These are phyloP conservation scores for Linnemannia elongata DNA, from an alignment of 192 early-diverging fungal species.

Conservation along the genomic window DNA sequence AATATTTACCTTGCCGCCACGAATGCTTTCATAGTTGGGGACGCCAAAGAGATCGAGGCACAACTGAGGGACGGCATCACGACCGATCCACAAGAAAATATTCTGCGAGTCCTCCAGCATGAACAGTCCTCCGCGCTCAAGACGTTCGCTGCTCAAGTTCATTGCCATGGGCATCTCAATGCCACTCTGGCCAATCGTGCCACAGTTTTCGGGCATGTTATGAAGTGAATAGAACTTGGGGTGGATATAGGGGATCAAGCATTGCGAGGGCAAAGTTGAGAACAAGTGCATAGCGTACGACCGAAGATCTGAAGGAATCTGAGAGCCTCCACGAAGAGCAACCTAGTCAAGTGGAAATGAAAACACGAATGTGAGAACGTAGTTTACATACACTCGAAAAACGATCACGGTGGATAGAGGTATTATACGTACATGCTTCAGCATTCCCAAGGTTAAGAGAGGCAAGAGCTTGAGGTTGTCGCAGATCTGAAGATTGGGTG, in stretches of 20 bases:
- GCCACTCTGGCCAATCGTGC: slow-evolving; percentile 66
- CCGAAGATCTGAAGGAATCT: slow-evolving; percentile 81
- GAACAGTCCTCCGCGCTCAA: slow-evolving; percentile 86
- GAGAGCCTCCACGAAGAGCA: slow-evolving; percentile 70
- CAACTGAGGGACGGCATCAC: slow-evolving; percentile 77
- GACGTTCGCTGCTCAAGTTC: slow-evolving; percentile 84
- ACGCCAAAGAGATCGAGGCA: slow-evolving; percentile 81
- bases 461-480: slow-evolving; percentile 91
- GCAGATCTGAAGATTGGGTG: slow-evolving; percentile 82
- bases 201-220: slow-evolving; percentile 71
- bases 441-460: slow-evolving; percentile 77
- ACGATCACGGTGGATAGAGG: neutral
- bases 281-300: slow-evolving; percentile 81
- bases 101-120: slow-evolving; percentile 85
- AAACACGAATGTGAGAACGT: neutral
- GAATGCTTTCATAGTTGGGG: slow-evolving; percentile 80
- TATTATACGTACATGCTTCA: slow-evolving; percentile 81
- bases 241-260: slow-evolving; percentile 75
- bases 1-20: slow-evolving; percentile 76
- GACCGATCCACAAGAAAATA: slow-evolving; percentile 89
- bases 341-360: slow-evolving; percentile 27
- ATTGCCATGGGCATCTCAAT: slow-evolving; percentile 80
- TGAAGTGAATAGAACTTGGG: slow-evolving; percentile 88
- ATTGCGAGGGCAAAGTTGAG: slow-evolving; percentile 83
- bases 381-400: neutral